phyloP scores from a whole-genome alignment of 1,139 yeast genomes.

The Kodamaea ohmeri region DNA sequence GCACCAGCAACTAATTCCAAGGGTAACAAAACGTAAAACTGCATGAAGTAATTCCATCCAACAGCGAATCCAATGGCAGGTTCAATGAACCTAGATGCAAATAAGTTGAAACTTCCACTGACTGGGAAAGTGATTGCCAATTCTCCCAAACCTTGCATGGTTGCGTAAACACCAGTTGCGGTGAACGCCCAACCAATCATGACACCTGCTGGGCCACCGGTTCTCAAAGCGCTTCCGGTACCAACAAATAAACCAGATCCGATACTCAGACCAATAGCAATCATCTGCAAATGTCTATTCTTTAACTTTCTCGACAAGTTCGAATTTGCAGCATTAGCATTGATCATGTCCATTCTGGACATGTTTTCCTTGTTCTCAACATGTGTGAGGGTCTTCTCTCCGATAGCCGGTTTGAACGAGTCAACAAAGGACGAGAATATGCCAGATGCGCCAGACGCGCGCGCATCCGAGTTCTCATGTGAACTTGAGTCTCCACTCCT shows the following conservation, averaged over 20 bases:
- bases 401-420: slow-evolving; percentile 36
- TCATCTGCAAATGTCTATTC: slow-evolving; percentile 57
- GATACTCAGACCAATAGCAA: slow-evolving; percentile 63
- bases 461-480: neutral
- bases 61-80: slow-evolving; percentile 44
- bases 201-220: slow-evolving; percentile 78
- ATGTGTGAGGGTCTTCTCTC: slow-evolving; percentile 20
- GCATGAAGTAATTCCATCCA: slow-evolving; percentile 45
- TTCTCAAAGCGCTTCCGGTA: slow-evolving; percentile 31
- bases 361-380: slow-evolving; percentile 22
- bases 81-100: slow-evolving; percentile 39
- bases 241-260: slow-evolving; percentile 56
- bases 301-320: slow-evolving; percentile 36
- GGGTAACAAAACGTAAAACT: slow-evolving; percentile 23
- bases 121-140: slow-evolving; percentile 39
- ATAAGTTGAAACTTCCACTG: slow-evolving; percentile 39
- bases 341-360: slow-evolving; percentile 37
- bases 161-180: slow-evolving; percentile 22
- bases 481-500: slow-evolving; percentile 14
- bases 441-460: slow-evolving; percentile 9
- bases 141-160: slow-evolving; percentile 45
- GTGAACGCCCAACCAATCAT: slow-evolving; percentile 44
- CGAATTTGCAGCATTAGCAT: slow-evolving; percentile 37
- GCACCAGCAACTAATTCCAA: slow-evolving; percentile 39
- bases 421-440: slow-evolving; percentile 29